These are phyloP conservation scores for Coemansia sp. DNA, from an alignment of 192 early-diverging fungal genomes.

Conservation along the genomic window DNA sequence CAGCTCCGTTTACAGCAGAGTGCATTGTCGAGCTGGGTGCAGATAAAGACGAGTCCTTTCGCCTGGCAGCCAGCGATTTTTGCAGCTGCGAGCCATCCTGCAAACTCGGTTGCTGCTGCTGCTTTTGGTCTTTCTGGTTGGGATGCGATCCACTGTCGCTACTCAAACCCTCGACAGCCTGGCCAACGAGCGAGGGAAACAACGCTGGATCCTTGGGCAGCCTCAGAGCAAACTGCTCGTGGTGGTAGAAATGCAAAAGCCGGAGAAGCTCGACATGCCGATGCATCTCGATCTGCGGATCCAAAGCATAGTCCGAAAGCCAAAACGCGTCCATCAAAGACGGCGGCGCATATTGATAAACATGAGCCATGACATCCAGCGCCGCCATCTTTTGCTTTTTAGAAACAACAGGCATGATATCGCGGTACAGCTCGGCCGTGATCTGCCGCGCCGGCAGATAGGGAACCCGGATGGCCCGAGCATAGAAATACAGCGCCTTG, in stretches of 20 bases:
- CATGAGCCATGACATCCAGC: slow-evolving; percentile 26
- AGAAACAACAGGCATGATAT: slow-evolving; percentile 46
- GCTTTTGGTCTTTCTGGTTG: not conserved
- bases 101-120: not conserved
- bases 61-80: not conserved
- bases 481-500: slow-evolving; percentile 44
- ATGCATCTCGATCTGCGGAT: slow-evolving; percentile 54
- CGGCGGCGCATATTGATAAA: slow-evolving; percentile 34
- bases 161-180: slow-evolving; percentile 11
- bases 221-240: slow-evolving; percentile 17
- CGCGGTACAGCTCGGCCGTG: slow-evolving; percentile 45
- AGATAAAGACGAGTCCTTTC: not conserved
- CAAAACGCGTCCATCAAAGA: slow-evolving; percentile 30
- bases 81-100: not conserved
- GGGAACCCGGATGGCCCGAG: slow-evolving; percentile 14
- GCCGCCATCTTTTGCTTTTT: slow-evolving; percentile 25
- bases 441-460: slow-evolving; percentile 18
- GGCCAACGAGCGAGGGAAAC: slow-evolving; percentile 46
- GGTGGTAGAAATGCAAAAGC: slow-evolving; percentile 47
- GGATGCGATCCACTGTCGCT: not conserved
- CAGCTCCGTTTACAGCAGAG: not conserved
- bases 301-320: slow-evolving; percentile 38
- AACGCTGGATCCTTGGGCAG: slow-evolving; percentile 39
- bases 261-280: slow-evolving; percentile 49
- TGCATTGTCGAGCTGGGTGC: not conserved